phyloP scores from a whole-genome alignment of 2,329 filamentous ascomycete genomes.

The Drechslera avenae region DNA sequence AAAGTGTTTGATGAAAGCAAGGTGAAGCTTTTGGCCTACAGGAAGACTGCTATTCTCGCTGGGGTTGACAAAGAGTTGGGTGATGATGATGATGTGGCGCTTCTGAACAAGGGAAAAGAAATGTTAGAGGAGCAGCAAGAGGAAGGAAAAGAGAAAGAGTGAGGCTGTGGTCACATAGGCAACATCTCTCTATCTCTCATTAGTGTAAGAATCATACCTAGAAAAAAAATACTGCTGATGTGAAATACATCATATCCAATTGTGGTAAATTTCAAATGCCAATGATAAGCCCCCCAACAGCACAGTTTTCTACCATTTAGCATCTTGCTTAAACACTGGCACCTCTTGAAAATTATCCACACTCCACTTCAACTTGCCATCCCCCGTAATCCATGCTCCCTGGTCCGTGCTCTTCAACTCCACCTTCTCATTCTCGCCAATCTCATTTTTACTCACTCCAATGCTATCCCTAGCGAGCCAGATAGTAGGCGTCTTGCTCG shows the following conservation, averaged over 20 bases:
- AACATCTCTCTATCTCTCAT: too few species aligned
- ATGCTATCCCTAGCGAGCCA: constrained; percentile 43
- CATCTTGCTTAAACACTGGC: constrained; percentile 40
- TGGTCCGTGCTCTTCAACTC: constrained; percentile 38
- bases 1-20: constrained; percentile 21
- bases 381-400: constrained; percentile 44
- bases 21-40: constrained; percentile 10
- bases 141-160: too few species aligned
- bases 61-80: constrained; percentile 6
- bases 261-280: too few species aligned
- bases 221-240: too few species aligned
- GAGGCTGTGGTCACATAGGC: too few species aligned
- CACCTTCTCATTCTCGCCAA: constrained; percentile 36
- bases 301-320: constrained; percentile 30
- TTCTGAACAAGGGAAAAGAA: constrained; percentile 10
- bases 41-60: constrained; percentile 16
- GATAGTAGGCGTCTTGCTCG: constrained; percentile 40
- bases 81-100: not conserved
- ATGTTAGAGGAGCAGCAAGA: constrained; percentile 18
- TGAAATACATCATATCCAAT: too few species aligned
- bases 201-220: too few species aligned
- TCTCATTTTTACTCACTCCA: constrained; percentile 40
- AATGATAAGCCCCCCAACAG: too few species aligned
- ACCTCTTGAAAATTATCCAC: constrained; percentile 40
- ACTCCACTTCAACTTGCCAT: constrained; percentile 38